These are phyloP conservation scores for Tuber borchii DNA, from an alignment of 495 filamentous ascomycete genomes.

Conservation along the genomic window DNA sequence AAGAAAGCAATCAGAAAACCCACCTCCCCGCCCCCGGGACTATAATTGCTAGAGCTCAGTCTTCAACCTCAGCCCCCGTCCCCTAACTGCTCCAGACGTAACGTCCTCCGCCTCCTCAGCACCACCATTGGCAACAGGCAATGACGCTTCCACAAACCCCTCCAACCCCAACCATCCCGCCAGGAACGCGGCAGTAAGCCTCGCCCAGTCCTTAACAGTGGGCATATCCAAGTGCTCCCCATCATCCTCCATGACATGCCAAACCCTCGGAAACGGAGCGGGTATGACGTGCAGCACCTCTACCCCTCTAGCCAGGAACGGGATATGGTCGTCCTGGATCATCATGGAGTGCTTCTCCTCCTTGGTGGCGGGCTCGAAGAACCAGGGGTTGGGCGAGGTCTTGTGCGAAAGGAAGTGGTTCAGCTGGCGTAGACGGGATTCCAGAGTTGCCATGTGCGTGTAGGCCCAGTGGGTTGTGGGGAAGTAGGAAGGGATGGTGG, in stretches of 20 bases:
- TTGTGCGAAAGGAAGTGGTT: constrained; percentile 47
- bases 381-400: constrained; percentile 44
- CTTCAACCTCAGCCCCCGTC: constrained; percentile 15
- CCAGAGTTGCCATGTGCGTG: constrained; percentile 58
- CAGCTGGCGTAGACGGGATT: constrained; percentile 60
- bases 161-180: constrained; percentile 93
- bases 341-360: constrained; percentile 48
- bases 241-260: constrained; percentile 81
- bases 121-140: constrained; percentile 17
- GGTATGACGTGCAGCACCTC: constrained; percentile 85
- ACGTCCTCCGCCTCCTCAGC: neutral
- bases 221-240: constrained; percentile 75
- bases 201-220: constrained; percentile 82
- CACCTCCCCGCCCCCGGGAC: constrained; percentile 13
- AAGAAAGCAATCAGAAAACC: neutral
- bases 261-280: constrained; percentile 70
- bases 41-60: constrained; percentile 36
- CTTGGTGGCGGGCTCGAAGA: constrained; percentile 37
- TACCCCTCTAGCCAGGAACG: constrained; percentile 78
- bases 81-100: neutral
- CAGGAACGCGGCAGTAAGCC: constrained; percentile 72
- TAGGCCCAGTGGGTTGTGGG: constrained; percentile 92
- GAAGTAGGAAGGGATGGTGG: constrained; percentile 73
- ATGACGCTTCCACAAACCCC: constrained; percentile 50
- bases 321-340: constrained; percentile 81